Evolutionary conservation across 2,329 filamentous ascomycete genomes (phyloP).

Genomic region (Phaeosphaeriaceae sp.): DNA sequence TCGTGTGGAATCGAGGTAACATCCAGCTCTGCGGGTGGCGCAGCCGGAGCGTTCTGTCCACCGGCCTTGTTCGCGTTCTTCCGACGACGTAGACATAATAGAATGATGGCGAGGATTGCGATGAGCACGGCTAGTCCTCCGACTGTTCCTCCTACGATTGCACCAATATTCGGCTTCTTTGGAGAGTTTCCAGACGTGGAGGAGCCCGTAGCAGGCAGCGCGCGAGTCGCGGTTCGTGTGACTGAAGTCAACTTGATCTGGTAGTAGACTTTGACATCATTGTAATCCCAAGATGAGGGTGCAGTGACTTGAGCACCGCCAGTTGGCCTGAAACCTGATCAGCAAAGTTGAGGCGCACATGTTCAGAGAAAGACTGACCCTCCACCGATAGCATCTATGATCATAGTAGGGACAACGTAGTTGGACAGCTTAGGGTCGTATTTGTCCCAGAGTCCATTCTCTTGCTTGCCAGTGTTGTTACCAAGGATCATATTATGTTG

Average conservation of each 20-base stretch:
- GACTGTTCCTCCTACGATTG: conserved; percentile 51
- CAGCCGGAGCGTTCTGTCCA: conserved; percentile 9
- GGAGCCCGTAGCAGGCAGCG: conserved; percentile 35
- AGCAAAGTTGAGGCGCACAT: conserved; percentile 19
- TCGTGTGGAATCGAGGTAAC: conserved; percentile 38
- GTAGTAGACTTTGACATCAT: conserved; percentile 63
- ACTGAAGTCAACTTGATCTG: conserved; percentile 56
- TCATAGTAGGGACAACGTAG: conserved; percentile 62
- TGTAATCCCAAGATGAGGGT: conserved; percentile 59
- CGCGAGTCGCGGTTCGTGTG: conserved; percentile 60
- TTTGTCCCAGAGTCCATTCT: conserved; percentile 59
- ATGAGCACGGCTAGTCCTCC: conserved; percentile 47
- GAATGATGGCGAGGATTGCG: conserved; percentile 38
- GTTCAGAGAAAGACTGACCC: conserved; percentile 32
- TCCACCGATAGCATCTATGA: conserved; percentile 57
- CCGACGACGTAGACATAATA: conserved; percentile 46
- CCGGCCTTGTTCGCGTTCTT: conserved; percentile 39
- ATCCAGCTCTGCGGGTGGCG: conserved; percentile 41
- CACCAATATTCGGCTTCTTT: conserved; percentile 39
- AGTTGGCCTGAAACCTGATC: conserved; percentile 41
- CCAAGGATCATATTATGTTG: conserved; percentile 65
- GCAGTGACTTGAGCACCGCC: conserved; percentile 63
- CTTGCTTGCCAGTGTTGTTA: conserved; percentile 51
- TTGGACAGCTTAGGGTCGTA: conserved; percentile 58
- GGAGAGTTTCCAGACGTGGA: conserved; percentile 7